Evolutionary conservation across 768 basidiomycete species (phyloP).

Genomic region (Asterophora parasitica): DNA sequence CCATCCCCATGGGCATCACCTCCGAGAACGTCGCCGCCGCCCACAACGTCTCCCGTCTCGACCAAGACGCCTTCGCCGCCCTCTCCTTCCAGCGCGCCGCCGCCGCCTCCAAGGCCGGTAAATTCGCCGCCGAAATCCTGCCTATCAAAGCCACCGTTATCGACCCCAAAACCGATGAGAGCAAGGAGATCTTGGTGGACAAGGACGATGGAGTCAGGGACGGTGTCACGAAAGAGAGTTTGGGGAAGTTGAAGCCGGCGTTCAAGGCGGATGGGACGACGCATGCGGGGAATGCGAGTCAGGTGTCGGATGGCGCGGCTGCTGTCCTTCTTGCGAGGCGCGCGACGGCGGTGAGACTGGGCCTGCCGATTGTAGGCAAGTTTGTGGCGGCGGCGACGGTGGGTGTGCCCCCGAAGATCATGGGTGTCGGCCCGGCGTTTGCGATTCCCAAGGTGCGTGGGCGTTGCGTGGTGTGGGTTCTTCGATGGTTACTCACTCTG

Average conservation of each 20-base stretch:
- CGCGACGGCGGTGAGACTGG: constrained; percentile 74
- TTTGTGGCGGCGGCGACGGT: constrained; percentile 65
- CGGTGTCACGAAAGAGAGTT: constrained; percentile 74
- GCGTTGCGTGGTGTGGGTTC: background rate
- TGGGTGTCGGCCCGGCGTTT: constrained; percentile 90
- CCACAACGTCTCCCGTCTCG: constrained; percentile 66
- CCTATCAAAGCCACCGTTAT: constrained; percentile 68
- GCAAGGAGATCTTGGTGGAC: constrained; percentile 64
- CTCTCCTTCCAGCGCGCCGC: constrained; percentile 82
- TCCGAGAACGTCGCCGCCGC: constrained; percentile 90
- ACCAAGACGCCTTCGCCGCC: constrained; percentile 83
- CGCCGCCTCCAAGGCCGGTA: constrained; percentile 73
- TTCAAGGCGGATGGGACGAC: constrained; percentile 74
- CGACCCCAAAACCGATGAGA: constrained; percentile 74
- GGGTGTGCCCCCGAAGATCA: constrained; percentile 86
- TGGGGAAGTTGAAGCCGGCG: constrained; percentile 82
- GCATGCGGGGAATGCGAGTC: constrained; percentile 84
- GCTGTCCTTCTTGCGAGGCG: constrained; percentile 83
- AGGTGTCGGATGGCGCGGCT: constrained; percentile 91
- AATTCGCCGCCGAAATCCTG: constrained; percentile 83
- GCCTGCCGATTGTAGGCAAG: constrained; percentile 83
- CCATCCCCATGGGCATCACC: constrained; percentile 90
- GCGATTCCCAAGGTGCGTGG: constrained; percentile 63
- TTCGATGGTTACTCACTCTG: too few relatives aligned
- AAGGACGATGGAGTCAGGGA: constrained; percentile 83